Percentiles rank a stretch among this genome's conserved stretches.
Evolutionary conservation across 306 rosid genomes (phyloP).

Genomic region (Luffa acutangula): DNA sequence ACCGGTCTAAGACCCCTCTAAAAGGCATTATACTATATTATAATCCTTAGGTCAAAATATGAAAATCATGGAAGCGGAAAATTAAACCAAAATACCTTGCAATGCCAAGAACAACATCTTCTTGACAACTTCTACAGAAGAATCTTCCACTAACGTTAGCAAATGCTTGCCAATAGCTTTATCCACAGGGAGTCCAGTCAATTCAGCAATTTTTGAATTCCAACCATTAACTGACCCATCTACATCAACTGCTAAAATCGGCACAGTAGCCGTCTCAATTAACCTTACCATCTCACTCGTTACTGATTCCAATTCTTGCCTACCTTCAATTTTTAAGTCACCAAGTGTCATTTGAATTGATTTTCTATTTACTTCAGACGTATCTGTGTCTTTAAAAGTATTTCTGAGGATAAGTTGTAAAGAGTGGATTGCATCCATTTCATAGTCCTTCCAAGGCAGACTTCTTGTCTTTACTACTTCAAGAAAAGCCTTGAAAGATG

Average conservation of each 20-base stretch:
- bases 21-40: neutral
- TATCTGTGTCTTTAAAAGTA: conserved; percentile 46
- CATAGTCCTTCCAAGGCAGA: conserved; percentile 83
- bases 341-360: conserved; percentile 45
- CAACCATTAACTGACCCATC: conserved; percentile 81
- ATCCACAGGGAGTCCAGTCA: conserved; percentile 82
- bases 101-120: conserved; percentile 67
- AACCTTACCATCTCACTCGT: conserved; percentile 91
- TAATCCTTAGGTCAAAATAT: neutral
- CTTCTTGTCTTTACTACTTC: conserved; percentile 79
- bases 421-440: conserved; percentile 97
- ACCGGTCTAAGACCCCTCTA: neutral
- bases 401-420: conserved; percentile 91
- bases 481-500: conserved; percentile 95
- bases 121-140: conserved; percentile 46
- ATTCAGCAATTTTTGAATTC: conserved; percentile 78
- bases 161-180: conserved; percentile 73
- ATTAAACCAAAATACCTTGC: conserved; percentile 38
- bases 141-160: conserved; percentile 74
- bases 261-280: conserved; percentile 90
- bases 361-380: conserved; percentile 19
- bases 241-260: conserved; percentile 84
- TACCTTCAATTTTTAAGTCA: conserved; percentile 70
- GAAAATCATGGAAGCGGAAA: conserved; percentile 1
- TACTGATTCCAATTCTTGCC: conserved; percentile 87